These are phyloP conservation scores for Aureobasidium sp. DNA, from an alignment of 2,329 filamentous ascomycete species.

Conservation along the genomic window DNA sequence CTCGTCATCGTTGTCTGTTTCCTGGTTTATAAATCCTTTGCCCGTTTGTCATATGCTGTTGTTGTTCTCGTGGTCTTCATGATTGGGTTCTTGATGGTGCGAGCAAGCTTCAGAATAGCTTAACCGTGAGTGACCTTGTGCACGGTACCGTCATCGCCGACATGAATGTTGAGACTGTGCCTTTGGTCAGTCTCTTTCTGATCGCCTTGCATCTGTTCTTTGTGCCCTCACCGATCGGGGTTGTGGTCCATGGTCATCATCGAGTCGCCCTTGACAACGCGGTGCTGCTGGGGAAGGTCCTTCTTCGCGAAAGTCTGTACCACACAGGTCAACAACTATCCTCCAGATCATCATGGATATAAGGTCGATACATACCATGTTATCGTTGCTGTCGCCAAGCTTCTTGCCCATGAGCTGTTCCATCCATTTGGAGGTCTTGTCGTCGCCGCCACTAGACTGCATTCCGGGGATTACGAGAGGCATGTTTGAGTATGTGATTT, in stretches of 20 bases:
- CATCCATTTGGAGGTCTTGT: constrained; percentile 38
- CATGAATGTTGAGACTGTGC: constrained; percentile 41
- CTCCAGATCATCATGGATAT: not conserved
- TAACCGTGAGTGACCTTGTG: constrained; percentile 43
- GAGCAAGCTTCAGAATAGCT: not conserved
- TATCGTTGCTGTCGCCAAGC: constrained; percentile 40
- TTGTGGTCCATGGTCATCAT: constrained; percentile 43
- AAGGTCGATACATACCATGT: constrained; percentile 32
- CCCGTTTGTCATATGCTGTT: not conserved
- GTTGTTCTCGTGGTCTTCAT: constrained; percentile 6
- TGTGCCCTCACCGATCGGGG: constrained; percentile 35
- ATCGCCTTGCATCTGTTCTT: not conserved
- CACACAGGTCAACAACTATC: not conserved
- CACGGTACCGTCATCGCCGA: constrained; percentile 42
- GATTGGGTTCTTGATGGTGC: not conserved
- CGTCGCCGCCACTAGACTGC: constrained; percentile 35
- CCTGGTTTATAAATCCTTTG: not conserved
- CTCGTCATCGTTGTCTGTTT: not conserved
- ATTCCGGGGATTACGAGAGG: constrained; percentile 46
- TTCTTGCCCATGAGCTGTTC: constrained; percentile 47
- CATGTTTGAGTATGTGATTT: constrained; percentile 29
- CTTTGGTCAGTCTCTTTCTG: not conserved
- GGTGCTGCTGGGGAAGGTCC: constrained; percentile 42
- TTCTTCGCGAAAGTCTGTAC: constrained; percentile 44
- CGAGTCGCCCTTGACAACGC: constrained; percentile 40